Evolutionary conservation across 257 asterid species (phyloP), one percentile per base, ranked within the genome.

Genomic region (Cinchona pubescens): DNA sequence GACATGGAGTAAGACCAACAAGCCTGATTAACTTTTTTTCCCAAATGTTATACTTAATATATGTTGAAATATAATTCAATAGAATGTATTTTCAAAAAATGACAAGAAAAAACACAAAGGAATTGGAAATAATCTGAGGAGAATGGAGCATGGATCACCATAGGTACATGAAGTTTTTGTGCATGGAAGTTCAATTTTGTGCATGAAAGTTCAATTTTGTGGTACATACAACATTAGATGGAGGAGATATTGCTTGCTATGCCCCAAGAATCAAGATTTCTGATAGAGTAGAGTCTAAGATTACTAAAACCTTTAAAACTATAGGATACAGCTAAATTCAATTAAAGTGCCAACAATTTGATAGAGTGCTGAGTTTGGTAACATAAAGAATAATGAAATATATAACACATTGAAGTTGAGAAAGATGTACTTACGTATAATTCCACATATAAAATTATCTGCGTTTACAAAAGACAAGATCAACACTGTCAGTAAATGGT

Each of bases 371-470:
- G 27, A 37, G 37, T 29, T 18, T 27, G 23, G 23, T 30, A 70
- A 10, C 30, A 11, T 15, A 69, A 1, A 7, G 42, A 66, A 43
- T 27, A 72, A 11, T 13, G 40, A 38, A 27, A 34, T 43, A 21
- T 21, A 37, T n/a, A 65, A 32, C 15, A 53, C 19, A 9, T 37
- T 23, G 35, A 37, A 67, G 61, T n/a, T 70, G 71, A 78, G 64
- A 42, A 25, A 63, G 69, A 71, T 66, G 80, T 69, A 90, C 99
- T 92, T 88, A 95, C 99, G 61, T 95, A 95, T 86, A 95, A 87
- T 77, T 95, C 99, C 83, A 88, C 85, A 75, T 92, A 95, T 64
- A 95, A 84, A 72, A 88, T 75, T 56, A 95, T 88, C 99, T 95
- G 98, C 96, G 83, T 32, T 73, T 75, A 80, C 49, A 76, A 78